Evolutionary conservation across 1,284 basidiomycete species (phyloP).

Genomic region (Xerocomus minutiporus): DNA sequence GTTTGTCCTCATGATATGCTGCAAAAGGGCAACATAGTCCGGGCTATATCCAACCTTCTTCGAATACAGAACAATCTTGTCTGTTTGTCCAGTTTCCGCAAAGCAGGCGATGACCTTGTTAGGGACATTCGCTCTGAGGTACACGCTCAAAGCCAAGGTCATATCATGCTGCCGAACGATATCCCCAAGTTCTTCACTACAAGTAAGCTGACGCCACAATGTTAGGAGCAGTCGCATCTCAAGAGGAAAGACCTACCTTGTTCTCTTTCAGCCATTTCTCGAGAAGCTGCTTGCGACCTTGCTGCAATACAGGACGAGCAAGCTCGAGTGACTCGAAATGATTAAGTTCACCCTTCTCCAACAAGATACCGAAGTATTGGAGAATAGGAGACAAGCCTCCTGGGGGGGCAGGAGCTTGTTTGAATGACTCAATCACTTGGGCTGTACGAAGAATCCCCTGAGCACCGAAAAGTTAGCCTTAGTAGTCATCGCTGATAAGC

Average conservation of each 20-base stretch:
- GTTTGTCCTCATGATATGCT: slow-evolving; percentile 95
- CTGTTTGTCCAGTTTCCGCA: slow-evolving; percentile 97
- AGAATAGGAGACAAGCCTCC: slow-evolving; percentile 95
- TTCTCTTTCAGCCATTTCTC: slow-evolving; percentile 99
- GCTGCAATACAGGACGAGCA: slow-evolving; percentile 92
- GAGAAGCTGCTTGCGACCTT: slow-evolving; percentile 94
- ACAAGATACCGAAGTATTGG: slow-evolving; percentile 96
- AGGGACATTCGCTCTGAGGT: slow-evolving; percentile 95
- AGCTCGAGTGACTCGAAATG: slow-evolving; percentile 95
- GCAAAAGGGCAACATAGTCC: slow-evolving; percentile 92
- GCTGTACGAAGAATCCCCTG: slow-evolving; percentile 93
- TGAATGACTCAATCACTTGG: slow-evolving; percentile 98
- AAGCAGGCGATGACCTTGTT: slow-evolving; percentile 99
- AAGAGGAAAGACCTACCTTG: slow-evolving; percentile 56
- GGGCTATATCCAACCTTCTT: slow-evolving; percentile 97
- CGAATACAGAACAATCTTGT: slow-evolving; percentile 97
- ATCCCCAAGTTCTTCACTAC: slow-evolving; percentile 97
- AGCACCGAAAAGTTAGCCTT: slow-evolving; percentile 25
- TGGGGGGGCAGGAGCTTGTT: slow-evolving; percentile 85
- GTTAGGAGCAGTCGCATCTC: slow-evolving; percentile 11
- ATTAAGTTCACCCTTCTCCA: slow-evolving; percentile 98
- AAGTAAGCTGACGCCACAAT: slow-evolving; percentile 68
- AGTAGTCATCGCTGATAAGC: background rate
- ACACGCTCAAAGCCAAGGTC: slow-evolving; percentile 98
- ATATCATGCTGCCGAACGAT: slow-evolving; percentile 95